Conservation (phyloP, 257 asterid species). For the Gentiana macrophylla region DNA sequence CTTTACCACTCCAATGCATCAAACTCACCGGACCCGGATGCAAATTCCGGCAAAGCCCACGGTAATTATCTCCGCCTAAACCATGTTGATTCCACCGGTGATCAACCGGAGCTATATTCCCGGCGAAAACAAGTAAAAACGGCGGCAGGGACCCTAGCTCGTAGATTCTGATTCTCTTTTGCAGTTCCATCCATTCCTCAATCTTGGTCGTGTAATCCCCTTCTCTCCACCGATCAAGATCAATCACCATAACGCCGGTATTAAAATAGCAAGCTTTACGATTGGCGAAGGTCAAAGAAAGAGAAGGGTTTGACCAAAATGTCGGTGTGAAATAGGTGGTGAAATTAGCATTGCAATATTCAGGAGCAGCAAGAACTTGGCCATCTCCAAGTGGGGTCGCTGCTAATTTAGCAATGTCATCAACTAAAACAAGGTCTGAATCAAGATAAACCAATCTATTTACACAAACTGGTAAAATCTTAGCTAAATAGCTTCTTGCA, state of each 20-base stretch:
- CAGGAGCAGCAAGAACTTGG: conserved; percentile 83
- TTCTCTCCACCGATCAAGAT: conserved; percentile 59
- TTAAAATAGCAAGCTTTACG: conserved; percentile 77
- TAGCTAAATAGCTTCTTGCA: conserved; percentile 80
- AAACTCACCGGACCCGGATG: conserved; percentile 92
- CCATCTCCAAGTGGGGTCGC: conserved; percentile 38
- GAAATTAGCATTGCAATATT: conserved; percentile 89
- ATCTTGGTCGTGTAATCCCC: conserved; percentile 70
- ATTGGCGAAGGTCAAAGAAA: conserved; percentile 57
- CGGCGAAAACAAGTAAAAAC: conserved; percentile 79
- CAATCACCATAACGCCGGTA: conserved; percentile 96
- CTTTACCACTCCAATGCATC: conserved; percentile 96
- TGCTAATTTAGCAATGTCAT: conserved; percentile 66
- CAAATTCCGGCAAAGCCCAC: conserved; percentile 85
- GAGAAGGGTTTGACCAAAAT: conserved; percentile 86
- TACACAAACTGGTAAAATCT: conserved; percentile 62
- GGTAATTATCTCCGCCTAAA: conserved; percentile 79
- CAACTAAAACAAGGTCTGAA: conserved; percentile 75
- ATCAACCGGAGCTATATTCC: conserved; percentile 69
- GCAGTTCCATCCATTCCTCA: conserved; percentile 95
- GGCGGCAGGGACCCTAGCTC: conserved; percentile 86
- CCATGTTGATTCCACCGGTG: conserved; percentile 94
- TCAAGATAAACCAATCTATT: conserved; percentile 70
- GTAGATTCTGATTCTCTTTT: conserved; percentile 78
- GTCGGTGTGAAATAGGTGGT: conserved; percentile 78